These are phyloP conservation scores for Paraconiothyrium sp. DNA, from an alignment of 2,329 filamentous ascomycete genomes.

Conservation along the genomic window DNA sequence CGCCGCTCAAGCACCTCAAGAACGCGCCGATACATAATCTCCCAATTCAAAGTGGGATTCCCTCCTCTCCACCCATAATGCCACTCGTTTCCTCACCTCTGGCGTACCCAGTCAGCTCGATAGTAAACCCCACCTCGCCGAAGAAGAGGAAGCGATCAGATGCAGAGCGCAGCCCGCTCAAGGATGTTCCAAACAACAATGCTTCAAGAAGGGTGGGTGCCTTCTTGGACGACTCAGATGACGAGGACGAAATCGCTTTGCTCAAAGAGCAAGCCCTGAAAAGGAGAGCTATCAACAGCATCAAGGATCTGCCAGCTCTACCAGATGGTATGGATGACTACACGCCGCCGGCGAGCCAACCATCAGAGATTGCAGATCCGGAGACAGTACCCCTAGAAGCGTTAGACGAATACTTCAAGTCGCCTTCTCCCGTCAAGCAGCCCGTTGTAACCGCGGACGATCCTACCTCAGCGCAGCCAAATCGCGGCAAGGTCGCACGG, in stretches of 20 bases:
- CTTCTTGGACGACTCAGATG: conserved; percentile 53
- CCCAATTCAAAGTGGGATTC: conserved; percentile 28
- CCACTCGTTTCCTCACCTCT: conserved; percentile 68
- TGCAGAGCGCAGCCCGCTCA: conserved; percentile 41
- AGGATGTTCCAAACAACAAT: conserved; percentile 47
- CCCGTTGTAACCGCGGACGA: conserved; percentile 20
- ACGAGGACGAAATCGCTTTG: conserved; percentile 52
- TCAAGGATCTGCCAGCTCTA: conserved; percentile 36
- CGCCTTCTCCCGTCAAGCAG: conserved; percentile 37
- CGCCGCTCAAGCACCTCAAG: conserved; percentile 38
- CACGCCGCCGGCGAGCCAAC: conserved; percentile 48
- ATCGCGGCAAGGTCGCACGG: conserved; percentile 34
- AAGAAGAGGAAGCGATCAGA: conserved; percentile 51
- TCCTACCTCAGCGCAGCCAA: conserved; percentile 29
- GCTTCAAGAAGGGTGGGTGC: conserved; percentile 45
- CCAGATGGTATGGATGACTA: conserved; percentile 37
- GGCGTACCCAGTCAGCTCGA: conserved; percentile 63
- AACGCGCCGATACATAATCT: conserved; percentile 21
- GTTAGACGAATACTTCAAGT: conserved; percentile 41
- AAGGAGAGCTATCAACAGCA: conserved; percentile 42
- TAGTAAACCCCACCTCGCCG: conserved; percentile 46
- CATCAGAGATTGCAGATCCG: conserved; percentile 35
- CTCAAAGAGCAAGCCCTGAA: conserved; percentile 51
- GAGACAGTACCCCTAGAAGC: conserved; percentile 41
- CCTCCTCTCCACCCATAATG: conserved; percentile 65